Evolutionary conservation across 352 stramenopile genomes (phyloP).

Genomic region (Pythium phragmiticola): DNA sequence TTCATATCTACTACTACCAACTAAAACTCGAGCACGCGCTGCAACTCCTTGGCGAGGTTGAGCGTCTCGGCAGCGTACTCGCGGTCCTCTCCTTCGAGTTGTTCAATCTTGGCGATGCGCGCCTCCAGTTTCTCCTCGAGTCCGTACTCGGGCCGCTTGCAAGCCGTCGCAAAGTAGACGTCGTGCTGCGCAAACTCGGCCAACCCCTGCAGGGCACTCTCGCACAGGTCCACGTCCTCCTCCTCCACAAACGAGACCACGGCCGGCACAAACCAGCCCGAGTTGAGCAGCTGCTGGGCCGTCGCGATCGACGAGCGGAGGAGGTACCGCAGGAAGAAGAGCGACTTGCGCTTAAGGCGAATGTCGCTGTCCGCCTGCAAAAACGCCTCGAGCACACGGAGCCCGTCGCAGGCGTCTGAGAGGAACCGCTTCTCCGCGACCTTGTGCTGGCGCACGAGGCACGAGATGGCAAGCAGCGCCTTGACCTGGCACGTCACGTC

Average conservation of each 20-base stretch:
- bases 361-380: constrained; percentile 51
- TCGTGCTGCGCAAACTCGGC: constrained; percentile 65
- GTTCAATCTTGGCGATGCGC: constrained; percentile 61
- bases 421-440: constrained; percentile 64
- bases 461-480: constrained; percentile 79
- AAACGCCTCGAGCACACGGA: constrained; percentile 57
- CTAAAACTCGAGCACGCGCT: constrained; percentile 27
- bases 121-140: constrained; percentile 48
- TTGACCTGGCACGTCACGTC: constrained; percentile 77
- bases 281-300: constrained; percentile 42
- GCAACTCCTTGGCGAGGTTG: constrained; percentile 50
- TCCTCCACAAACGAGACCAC: constrained; percentile 47
- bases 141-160: constrained; percentile 47
- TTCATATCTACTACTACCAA: neutral
- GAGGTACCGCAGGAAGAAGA: constrained; percentile 85
- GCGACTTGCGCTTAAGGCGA: constrained; percentile 74
- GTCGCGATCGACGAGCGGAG: constrained; percentile 59
- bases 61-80: constrained; percentile 69
- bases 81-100: constrained; percentile 63
- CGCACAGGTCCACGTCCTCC: constrained; percentile 80
- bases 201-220: constrained; percentile 70
- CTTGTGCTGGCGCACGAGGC: constrained; percentile 72
- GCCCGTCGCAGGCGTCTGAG: constrained; percentile 49
- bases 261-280: constrained; percentile 48
- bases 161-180: constrained; percentile 53